These are phyloP conservation scores for Lathyrus aphaca DNA, from an alignment of 306 rosid species.

Conservation along the genomic window DNA sequence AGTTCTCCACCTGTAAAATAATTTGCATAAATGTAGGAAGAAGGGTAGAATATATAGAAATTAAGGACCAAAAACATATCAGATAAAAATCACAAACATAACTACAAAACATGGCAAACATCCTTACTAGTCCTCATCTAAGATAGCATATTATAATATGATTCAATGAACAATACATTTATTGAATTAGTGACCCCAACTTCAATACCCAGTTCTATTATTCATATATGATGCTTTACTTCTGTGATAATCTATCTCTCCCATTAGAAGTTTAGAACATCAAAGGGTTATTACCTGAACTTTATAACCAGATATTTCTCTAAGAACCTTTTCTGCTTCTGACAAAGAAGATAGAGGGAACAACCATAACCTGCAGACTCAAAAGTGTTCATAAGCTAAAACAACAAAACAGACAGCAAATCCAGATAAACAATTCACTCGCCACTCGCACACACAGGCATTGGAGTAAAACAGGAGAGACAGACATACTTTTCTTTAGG, in stretches of 20 bases:
- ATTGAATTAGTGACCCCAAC: conserved; percentile 26
- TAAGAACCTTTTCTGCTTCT: conserved; percentile 66
- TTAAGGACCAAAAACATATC: conserved; percentile 12
- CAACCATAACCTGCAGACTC: conserved; percentile 78
- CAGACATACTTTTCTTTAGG: conserved; percentile 74
- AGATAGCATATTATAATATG: conserved; percentile 8
- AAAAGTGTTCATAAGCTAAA: conserved; percentile 25
- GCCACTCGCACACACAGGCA: not conserved
- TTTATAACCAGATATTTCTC: conserved; percentile 52
- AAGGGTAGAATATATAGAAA: conserved; percentile 28
- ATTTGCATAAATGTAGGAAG: conserved; percentile 27
- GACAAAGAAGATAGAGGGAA: conserved; percentile 73
- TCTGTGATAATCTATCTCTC: conserved; percentile 1
- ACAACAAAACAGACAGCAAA: not conserved
- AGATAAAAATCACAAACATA: not conserved
- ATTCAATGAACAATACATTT: conserved; percentile 4
- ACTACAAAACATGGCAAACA: conserved; percentile 3
- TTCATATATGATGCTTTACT: conserved; percentile 19
- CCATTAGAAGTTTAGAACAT: conserved; percentile 20
- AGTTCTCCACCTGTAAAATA: conserved; percentile 66
- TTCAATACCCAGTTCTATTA: conserved; percentile 27
- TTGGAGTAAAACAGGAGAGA: conserved; percentile 2
- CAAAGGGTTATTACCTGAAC: conserved; percentile 63
- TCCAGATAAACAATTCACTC: conserved; percentile 14
- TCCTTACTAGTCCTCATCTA: conserved; percentile 1